These are phyloP conservation scores for Trichosporon sp. DNA, from an alignment of 1,284 basidiomycete genomes.

Conservation along the genomic window DNA sequence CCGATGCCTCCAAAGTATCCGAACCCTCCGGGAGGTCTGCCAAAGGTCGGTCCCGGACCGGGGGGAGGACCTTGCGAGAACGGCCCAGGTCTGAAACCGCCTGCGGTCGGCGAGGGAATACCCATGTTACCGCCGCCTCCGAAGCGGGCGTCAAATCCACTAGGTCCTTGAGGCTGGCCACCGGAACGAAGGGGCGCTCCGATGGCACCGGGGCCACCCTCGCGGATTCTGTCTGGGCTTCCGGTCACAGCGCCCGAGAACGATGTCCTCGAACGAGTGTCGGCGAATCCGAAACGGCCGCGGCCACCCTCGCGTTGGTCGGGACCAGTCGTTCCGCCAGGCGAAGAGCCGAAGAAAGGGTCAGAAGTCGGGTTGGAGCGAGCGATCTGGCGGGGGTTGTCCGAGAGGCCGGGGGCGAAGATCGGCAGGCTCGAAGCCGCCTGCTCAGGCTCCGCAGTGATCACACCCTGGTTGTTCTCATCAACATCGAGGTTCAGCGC, in stretches of 20 bases:
- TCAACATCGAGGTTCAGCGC: slow-evolving; percentile 66
- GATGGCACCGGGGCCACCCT: slow-evolving; percentile 30
- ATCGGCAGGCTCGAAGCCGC: slow-evolving; percentile 28
- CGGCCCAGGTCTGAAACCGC: slow-evolving; percentile 26
- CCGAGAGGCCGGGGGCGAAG: slow-evolving; percentile 27
- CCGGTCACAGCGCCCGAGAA: slow-evolving; percentile 15
- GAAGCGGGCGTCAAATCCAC: slow-evolving; percentile 20
- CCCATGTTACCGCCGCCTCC: slow-evolving; percentile 21
- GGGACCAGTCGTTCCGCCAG: slow-evolving; percentile 18
- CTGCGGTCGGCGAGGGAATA: slow-evolving; percentile 18
- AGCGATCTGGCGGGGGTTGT: slow-evolving; percentile 24
- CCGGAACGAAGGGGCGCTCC: slow-evolving; percentile 29
- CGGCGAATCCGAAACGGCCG: slow-evolving; percentile 21
- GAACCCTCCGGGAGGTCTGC: slow-evolving; percentile 32
- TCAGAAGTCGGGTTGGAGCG: slow-evolving; percentile 26
- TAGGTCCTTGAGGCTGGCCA: slow-evolving; percentile 4
- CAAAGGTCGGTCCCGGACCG: slow-evolving; percentile 33
- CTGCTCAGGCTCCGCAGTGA: slow-evolving; percentile 18
- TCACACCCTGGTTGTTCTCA: slow-evolving; percentile 41
- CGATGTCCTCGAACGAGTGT: slow-evolving; percentile 16
- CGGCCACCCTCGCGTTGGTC: slow-evolving; percentile 25
- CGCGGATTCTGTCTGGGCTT: slow-evolving; percentile 25
- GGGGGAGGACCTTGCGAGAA: slow-evolving; percentile 28
- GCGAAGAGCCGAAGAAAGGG: slow-evolving; percentile 31
- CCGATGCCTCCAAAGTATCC: slow-evolving; percentile 35